These are phyloP conservation scores for Alternaria angustiovoidea DNA, from an alignment of 2,329 filamentous ascomycete species.

Conservation along the genomic window DNA sequence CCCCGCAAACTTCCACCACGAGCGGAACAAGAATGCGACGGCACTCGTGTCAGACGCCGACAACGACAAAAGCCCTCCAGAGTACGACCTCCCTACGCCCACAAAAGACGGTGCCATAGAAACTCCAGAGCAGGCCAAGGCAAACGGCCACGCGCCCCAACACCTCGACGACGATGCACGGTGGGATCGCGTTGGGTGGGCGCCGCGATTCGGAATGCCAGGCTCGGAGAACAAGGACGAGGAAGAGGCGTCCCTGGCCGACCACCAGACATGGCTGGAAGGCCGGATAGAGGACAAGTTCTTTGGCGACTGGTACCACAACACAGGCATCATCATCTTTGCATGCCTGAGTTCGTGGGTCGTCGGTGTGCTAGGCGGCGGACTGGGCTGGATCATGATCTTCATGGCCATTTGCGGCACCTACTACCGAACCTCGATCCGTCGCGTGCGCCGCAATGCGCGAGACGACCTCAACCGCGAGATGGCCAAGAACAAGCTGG, in stretches of 20 bases:
- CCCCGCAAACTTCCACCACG: conserved; percentile 69
- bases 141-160: conserved; percentile 63
- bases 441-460: conserved; percentile 92
- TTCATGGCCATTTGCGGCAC: conserved; percentile 92
- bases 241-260: conserved; percentile 73
- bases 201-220: conserved; percentile 76
- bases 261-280: conserved; percentile 90
- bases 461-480: conserved; percentile 92
- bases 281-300: conserved; percentile 85
- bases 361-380: conserved; percentile 86
- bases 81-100: conserved; percentile 80
- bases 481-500: conserved; percentile 83
- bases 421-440: conserved; percentile 95
- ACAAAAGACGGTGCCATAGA: conserved; percentile 74
- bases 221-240: conserved; percentile 61
- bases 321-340: conserved; percentile 91
- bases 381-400: conserved; percentile 90
- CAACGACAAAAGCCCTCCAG: conserved; percentile 51
- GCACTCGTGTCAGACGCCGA: conserved; percentile 79
- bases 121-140: conserved; percentile 56
- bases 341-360: conserved; percentile 92
- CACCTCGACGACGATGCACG: conserved; percentile 61
- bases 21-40: conserved; percentile 68
- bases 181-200: conserved; percentile 77
- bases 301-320: conserved; percentile 99